Evolutionary conservation across 2,329 filamentous ascomycete species (phyloP).

Genomic region (Elsinoe fawcettii): DNA sequence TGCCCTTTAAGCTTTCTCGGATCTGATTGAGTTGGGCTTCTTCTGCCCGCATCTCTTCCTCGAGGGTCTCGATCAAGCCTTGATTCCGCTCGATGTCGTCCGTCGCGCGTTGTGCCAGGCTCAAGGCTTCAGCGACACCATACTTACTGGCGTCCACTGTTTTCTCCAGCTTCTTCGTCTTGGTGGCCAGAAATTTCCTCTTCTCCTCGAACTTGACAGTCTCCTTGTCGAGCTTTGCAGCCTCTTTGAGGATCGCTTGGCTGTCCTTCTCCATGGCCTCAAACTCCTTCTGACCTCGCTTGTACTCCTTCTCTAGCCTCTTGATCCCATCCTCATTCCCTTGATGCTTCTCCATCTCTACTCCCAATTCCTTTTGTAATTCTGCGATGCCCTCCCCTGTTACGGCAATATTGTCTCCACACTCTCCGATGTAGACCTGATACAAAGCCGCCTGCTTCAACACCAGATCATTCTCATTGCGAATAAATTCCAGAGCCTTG

Average conservation of each 20-base stretch:
- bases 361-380: slow-evolving; percentile 77
- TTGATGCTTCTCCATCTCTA: slow-evolving; percentile 83
- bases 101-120: slow-evolving; percentile 67
- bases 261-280: slow-evolving; percentile 75
- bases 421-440: slow-evolving; percentile 83
- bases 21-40: slow-evolving; percentile 78
- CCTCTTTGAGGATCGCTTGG: slow-evolving; percentile 72
- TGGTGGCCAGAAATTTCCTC: slow-evolving; percentile 82
- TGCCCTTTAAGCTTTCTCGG: slow-evolving; percentile 81
- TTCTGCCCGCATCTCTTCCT: slow-evolving; percentile 66
- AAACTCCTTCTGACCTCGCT: slow-evolving; percentile 72
- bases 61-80: slow-evolving; percentile 66
- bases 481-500: slow-evolving; percentile 79
- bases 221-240: slow-evolving; percentile 91
- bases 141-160: slow-evolving; percentile 69
- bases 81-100: slow-evolving; percentile 70
- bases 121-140: slow-evolving; percentile 64
- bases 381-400: slow-evolving; percentile 86
- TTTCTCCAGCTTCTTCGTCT: slow-evolving; percentile 93
- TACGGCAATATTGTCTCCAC: slow-evolving; percentile 78
- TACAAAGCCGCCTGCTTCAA: slow-evolving; percentile 87
- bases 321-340: slow-evolving; percentile 88
- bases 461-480: slow-evolving; percentile 85
- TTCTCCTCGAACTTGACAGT: slow-evolving; percentile 97
- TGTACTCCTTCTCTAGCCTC: slow-evolving; percentile 75